Percentiles rank a stretch among this genome's conserved stretches.
Evolutionary conservation across 2,329 filamentous ascomycete genomes (phyloP).

Genomic region (Neofusicoccum umdonicola): DNA sequence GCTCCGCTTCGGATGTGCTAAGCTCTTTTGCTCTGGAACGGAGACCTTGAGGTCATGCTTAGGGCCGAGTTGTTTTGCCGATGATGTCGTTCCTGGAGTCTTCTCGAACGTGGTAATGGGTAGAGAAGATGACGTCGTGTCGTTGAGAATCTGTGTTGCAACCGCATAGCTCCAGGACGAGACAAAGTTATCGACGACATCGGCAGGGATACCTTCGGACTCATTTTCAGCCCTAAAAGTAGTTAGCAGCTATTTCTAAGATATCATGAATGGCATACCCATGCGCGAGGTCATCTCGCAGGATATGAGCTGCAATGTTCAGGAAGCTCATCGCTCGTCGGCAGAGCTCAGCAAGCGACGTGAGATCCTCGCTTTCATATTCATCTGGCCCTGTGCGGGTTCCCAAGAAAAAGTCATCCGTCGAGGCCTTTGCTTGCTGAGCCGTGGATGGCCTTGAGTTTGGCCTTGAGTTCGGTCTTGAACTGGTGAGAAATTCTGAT

Average conservation of each 20-base stretch:
- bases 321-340: constrained; percentile 81
- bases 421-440: constrained; percentile 26
- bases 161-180: constrained; percentile 76
- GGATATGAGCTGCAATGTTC: constrained; percentile 71
- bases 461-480: constrained; percentile 35
- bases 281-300: constrained; percentile 74
- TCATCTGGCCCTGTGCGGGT: constrained; percentile 23
- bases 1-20: constrained; percentile 65
- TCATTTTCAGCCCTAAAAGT: constrained; percentile 30
- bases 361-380: constrained; percentile 70
- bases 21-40: constrained; percentile 67
- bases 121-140: constrained; percentile 68
- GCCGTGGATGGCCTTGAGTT: constrained; percentile 17
- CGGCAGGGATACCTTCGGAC: constrained; percentile 35
- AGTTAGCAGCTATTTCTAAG: constrained; percentile 21
- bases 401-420: constrained; percentile 32
- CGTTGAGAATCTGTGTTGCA: constrained; percentile 71
- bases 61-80: constrained; percentile 44
- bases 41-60: constrained; percentile 60
- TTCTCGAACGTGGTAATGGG: constrained; percentile 54
- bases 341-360: constrained; percentile 82
- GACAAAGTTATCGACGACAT: constrained; percentile 70
- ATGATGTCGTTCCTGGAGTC: constrained; percentile 28
- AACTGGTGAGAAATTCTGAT: constrained; percentile 31
- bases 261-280: constrained; percentile 43